Evolutionary conservation across 2,329 filamentous ascomycete genomes (phyloP), one percentile per base, ranked within the genome.

Genomic region (Microascus cirrosus): DNA sequence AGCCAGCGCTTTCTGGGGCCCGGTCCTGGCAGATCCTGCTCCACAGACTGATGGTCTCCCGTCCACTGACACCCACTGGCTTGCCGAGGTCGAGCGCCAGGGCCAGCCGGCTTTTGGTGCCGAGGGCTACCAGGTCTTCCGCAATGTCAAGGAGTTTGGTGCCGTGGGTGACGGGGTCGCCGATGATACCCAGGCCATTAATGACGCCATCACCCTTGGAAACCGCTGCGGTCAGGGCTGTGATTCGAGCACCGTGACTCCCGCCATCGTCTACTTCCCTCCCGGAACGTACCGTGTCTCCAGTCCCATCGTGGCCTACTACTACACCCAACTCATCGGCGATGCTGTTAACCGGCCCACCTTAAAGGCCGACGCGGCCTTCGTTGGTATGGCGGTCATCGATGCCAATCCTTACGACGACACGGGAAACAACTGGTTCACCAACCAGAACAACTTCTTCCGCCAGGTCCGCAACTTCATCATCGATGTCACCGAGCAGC

Each of bases 241-340:
- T 68, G 88, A 94, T 68, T 95, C 90, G 1, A 83, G 82, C 35
- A 97, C 93, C 2, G 81, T 82, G n/a, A 83, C 84, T 1, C 93
- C 93, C 0, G 93, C 90, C 28, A 75, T 97, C 15, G 84, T 97
- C 57, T 97, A 95, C 77, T 95, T 97, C 76, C 92, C 91, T 45
- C 78, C 89, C 12, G 92, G 93, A 63, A 95, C 85, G 59, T 97
- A 96, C 68, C 67, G 88, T 20, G 85, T 97, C 64, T 90, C 84
- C 68, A 80, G 77, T 66, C 89, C 93, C 24, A 83, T 97, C 63
- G 73, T 91, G 56, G 87, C 91, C 69, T 87, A 86, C 71, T 97
- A 97, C 78, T 96, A 96, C 76, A 95, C 92, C 11, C 91, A 96
- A 70, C 83, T 97, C 61, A 78, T 96, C 39, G 93, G 93, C 59